These are phyloP conservation scores for Phytophthora lateralis DNA, from an alignment of 352 stramenopile species.

Conservation along the genomic window DNA sequence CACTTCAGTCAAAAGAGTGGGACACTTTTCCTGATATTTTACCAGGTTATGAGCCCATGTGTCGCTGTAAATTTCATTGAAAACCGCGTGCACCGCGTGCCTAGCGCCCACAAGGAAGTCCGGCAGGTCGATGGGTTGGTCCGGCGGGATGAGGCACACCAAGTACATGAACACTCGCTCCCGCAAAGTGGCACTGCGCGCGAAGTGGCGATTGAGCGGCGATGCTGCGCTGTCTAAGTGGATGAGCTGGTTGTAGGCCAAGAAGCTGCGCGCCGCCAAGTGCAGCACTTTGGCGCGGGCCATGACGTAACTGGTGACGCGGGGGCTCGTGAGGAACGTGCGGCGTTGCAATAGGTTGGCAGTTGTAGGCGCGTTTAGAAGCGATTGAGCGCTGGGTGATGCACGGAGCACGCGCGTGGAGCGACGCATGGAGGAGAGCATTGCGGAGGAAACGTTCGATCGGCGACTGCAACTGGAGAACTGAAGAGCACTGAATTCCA, in stretches of 20 bases:
- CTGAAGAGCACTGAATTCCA: constrained; percentile 27
- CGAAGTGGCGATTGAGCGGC: constrained; percentile 37
- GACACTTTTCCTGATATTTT: background rate
- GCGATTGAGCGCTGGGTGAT: background rate
- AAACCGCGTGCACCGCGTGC: constrained; percentile 35
- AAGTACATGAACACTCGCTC: constrained; percentile 57
- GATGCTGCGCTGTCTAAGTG: constrained; percentile 35
- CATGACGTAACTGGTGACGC: constrained; percentile 38
- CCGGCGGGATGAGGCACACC: constrained; percentile 44
- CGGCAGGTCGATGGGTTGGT: constrained; percentile 47
- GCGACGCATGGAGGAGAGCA: constrained; percentile 21
- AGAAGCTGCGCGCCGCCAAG: constrained; percentile 39
- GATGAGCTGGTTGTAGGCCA: constrained; percentile 48
- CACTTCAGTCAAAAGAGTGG: constrained; percentile 16
- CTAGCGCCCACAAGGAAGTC: constrained; percentile 45
- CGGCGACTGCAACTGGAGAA: constrained; percentile 22
- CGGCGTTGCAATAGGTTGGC: background rate
- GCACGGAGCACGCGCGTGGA: constrained; percentile 3
- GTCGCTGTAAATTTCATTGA: constrained; percentile 27
- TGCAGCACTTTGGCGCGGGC: constrained; percentile 47
- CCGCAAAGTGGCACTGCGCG: constrained; percentile 25
- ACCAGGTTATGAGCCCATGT: constrained; percentile 10
- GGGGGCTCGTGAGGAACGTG: constrained; percentile 27
- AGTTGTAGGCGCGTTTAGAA: background rate
- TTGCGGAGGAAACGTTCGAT: background rate